A percentile compares a stretch with the other conserved stretches of the same genome.
Evolutionary conservation across 2,329 filamentous ascomycete genomes (phyloP).

Genomic region (Blastomyces parvus): DNA sequence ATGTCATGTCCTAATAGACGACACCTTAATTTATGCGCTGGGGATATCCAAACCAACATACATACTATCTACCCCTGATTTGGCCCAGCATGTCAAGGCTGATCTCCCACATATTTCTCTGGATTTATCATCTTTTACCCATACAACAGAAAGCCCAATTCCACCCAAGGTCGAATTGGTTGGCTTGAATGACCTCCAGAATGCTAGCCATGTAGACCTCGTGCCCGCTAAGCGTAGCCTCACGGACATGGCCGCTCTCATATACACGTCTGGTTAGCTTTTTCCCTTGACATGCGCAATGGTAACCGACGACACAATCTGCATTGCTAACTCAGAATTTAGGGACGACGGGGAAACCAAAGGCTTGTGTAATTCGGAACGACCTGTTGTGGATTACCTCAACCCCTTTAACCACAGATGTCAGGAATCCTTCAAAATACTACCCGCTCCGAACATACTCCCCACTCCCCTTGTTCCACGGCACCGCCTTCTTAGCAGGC

Average conservation of each 20-base stretch:
- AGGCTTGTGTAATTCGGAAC: conserved; percentile 20
- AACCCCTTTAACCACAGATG: conserved; percentile 29
- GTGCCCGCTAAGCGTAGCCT: conserved; percentile 1
- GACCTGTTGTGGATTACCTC: conserved; percentile 31
- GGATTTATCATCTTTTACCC: conserved; percentile 31
- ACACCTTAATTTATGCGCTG: conserved; percentile 39
- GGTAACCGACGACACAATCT: background rate
- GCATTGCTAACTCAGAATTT: background rate
- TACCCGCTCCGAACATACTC: conserved; percentile 40
- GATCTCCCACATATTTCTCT: conserved; percentile 31
- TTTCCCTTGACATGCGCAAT: background rate
- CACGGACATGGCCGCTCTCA: background rate
- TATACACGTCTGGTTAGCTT: conserved; percentile 1
- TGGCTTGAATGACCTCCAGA: background rate
- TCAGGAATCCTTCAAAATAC: conserved; percentile 33
- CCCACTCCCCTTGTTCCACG: conserved; percentile 42
- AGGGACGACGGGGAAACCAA: conserved; percentile 19
- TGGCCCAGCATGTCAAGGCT: conserved; percentile 28
- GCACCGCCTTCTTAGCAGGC: conserved; percentile 40
- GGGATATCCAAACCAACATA: conserved; percentile 33
- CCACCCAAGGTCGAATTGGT: background rate
- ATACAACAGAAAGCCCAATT: background rate
- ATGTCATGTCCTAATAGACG: conserved; percentile 22
- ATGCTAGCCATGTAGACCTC: background rate
- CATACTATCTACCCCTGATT: conserved; percentile 39